Conservation (phyloP, 2,329 filamentous ascomycete genomes). For the Arachnomyces sp. region DNA sequence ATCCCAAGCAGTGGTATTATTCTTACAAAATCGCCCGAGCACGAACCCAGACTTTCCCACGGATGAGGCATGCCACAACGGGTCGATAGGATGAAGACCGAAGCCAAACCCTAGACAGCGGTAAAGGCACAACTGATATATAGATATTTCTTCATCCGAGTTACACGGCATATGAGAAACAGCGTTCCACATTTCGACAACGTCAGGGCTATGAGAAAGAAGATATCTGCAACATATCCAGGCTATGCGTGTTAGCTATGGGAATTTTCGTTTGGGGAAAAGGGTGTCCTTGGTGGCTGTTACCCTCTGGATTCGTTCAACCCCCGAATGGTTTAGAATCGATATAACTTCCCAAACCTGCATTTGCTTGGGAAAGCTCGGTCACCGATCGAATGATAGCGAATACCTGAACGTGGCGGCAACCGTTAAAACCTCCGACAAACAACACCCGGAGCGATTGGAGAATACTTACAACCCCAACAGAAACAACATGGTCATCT, state of each 20-base stretch:
- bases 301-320: constrained; percentile 9
- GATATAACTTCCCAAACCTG: constrained; percentile 10
- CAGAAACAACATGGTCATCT: constrained; percentile 12
- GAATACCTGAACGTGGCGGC: constrained; percentile 5
- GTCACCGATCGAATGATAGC: constrained; percentile 11
- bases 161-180: constrained; percentile 11
- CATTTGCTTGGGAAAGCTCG: constrained; percentile 11
- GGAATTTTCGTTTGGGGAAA: not conserved
- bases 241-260: constrained; percentile 4
- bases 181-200: constrained; percentile 11
- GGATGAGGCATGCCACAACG: constrained; percentile 10
- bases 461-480: constrained; percentile 8
- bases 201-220: constrained; percentile 11
- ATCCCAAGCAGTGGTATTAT: constrained; percentile 10
- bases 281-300: not conserved
- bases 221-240: constrained; percentile 10
- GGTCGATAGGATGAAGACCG: constrained; percentile 10
- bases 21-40: not conserved
- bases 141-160: constrained; percentile 9
- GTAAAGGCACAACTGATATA: constrained; percentile 5
- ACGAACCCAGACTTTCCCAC: constrained; percentile 2
- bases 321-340: constrained; percentile 2
- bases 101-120: constrained; percentile 5
- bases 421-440: no score
- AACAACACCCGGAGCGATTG: no score